These are phyloP conservation scores for Caryopteris hybrid DNA, from an alignment of 305 asterid genomes.

Conservation along the genomic window DNA sequence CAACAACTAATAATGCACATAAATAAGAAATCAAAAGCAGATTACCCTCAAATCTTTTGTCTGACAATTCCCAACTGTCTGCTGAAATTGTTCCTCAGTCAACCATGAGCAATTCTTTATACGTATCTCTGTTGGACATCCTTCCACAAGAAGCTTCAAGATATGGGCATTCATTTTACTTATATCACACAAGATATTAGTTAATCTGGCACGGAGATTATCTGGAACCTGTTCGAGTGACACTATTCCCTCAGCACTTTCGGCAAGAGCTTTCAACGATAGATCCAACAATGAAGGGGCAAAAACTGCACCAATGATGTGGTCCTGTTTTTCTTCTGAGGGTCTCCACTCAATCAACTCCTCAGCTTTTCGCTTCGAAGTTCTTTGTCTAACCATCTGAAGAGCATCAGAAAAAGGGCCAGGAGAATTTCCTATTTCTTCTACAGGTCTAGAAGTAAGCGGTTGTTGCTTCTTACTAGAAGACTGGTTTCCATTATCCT, in stretches of 20 bases:
- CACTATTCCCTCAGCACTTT: conserved; percentile 53
- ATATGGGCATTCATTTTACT: conserved; percentile 45
- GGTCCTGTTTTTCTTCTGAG: conserved; percentile 16
- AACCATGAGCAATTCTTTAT: conserved; percentile 73
- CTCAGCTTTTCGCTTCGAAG: conserved; percentile 19
- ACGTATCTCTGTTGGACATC: conserved; percentile 66
- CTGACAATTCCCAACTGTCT: conserved; percentile 38
- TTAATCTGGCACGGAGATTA: conserved; percentile 45
- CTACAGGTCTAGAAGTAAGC: conserved; percentile 24
- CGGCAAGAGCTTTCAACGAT: conserved; percentile 57
- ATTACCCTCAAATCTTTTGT: conserved; percentile 50
- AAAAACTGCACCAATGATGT: not conserved
- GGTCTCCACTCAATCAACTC: conserved; percentile 56
- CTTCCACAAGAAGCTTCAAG: conserved; percentile 50
- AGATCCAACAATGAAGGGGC: conserved; percentile 63
- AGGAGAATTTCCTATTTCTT: conserved; percentile 36
- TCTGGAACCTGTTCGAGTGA: conserved; percentile 69
- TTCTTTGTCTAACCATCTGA: conserved; percentile 41
- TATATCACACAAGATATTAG: conserved; percentile 51
- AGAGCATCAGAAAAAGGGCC: conserved; percentile 63
- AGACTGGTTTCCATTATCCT: conserved; percentile 17
- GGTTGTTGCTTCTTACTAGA: conserved; percentile 28
- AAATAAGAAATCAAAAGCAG: conserved; percentile 13
- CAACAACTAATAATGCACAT: not conserved
- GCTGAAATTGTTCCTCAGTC: conserved; percentile 46